Evolutionary conservation across 805 yeast species (phyloP).

Genomic region (Ogataea glucozyma): DNA sequence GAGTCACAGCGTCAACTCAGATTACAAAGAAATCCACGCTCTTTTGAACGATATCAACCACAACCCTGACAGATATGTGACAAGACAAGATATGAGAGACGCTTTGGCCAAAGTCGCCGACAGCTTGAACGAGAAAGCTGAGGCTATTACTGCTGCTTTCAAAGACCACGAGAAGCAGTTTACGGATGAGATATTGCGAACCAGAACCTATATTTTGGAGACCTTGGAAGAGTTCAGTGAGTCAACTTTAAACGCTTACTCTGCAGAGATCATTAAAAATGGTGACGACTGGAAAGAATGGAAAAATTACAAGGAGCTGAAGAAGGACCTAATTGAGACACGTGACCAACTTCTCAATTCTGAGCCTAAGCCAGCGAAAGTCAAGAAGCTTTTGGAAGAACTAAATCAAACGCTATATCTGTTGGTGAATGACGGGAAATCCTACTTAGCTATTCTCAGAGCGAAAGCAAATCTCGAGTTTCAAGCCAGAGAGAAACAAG

Average conservation of each 20-base stretch:
- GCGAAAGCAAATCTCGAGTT: constrained; percentile 59
- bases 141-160: constrained; percentile 35
- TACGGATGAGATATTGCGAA: constrained; percentile 31
- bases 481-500: constrained; percentile 52
- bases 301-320: constrained; percentile 60
- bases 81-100: constrained; percentile 51
- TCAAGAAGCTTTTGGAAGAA: constrained; percentile 37
- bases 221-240: constrained; percentile 75
- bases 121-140: constrained; percentile 33
- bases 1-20: constrained; percentile 28
- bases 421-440: constrained; percentile 60
- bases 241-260: constrained; percentile 62
- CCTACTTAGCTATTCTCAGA: constrained; percentile 55
- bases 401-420: constrained; percentile 48
- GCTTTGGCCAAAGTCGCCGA: constrained; percentile 36
- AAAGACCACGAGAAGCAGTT: constrained; percentile 33
- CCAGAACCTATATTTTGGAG: constrained; percentile 54
- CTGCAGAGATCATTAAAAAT: constrained; percentile 53
- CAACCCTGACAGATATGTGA: constrained; percentile 34
- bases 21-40: constrained; percentile 31
- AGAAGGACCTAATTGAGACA: constrained; percentile 52
- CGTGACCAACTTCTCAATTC: constrained; percentile 52
- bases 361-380: constrained; percentile 33
- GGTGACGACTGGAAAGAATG: constrained; percentile 53
- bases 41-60: constrained; percentile 30